Evolutionary conservation across 2,329 filamentous ascomycete genomes (phyloP).

Genomic region (Sporothrix brunneoviolacea): DNA sequence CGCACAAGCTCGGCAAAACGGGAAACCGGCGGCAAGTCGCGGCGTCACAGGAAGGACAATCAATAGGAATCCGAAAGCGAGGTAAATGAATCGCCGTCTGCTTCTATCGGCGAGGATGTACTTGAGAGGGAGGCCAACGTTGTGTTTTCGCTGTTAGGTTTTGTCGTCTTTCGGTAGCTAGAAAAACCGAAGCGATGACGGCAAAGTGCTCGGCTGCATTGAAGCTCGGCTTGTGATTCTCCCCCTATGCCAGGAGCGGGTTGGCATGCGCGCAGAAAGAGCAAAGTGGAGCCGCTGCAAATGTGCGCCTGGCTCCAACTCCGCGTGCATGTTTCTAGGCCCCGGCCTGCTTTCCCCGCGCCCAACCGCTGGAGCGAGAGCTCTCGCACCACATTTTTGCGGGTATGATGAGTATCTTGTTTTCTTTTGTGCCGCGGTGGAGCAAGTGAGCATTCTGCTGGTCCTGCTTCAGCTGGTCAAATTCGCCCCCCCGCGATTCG

Average conservation of each 20-base stretch:
- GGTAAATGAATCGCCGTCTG: too few species aligned
- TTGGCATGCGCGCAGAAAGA: constrained; percentile 1
- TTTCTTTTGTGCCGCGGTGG: too few species aligned
- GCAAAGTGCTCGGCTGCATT: constrained; percentile 7
- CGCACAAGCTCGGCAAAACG: constrained; percentile 3
- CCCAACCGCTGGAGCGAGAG: neutral
- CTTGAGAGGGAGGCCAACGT: too few species aligned
- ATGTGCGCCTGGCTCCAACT: neutral
- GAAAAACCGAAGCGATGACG: constrained; percentile 9
- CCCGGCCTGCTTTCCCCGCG: constrained; percentile 3
- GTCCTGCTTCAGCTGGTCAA: neutral
- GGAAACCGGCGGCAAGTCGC: neutral
- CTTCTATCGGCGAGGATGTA: too few species aligned
- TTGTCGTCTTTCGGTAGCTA: neutral
- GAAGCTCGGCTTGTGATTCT: constrained; percentile 15
- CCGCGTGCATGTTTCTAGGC: neutral
- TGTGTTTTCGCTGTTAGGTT: too few species aligned
- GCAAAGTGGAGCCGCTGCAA: neutral
- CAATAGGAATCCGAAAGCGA: too few species aligned
- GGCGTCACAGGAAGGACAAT: too few species aligned
- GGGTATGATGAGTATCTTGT: too few species aligned
- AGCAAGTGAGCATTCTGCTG: too few species aligned
- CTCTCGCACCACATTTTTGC: too few species aligned
- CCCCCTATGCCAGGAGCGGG: constrained; percentile 1
- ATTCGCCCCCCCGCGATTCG: constrained; percentile 5